Evolutionary conservation across 805 yeast species (phyloP), one percentile per base, ranked within the genome.

Genomic region (Schwanniomyces vanrijiae): DNA sequence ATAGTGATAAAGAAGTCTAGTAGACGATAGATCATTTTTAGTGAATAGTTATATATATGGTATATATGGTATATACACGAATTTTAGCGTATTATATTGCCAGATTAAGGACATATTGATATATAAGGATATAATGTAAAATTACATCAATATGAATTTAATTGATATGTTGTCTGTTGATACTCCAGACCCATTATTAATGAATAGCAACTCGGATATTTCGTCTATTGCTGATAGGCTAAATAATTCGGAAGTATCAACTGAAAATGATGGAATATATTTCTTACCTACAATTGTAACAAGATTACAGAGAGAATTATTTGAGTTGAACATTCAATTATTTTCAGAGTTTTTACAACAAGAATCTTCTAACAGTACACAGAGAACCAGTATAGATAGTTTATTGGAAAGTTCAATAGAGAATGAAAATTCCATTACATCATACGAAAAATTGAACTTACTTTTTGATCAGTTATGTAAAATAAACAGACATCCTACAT

Each of bases 401-500:
- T 58, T 73, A 19, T 54, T 72, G 28, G 72, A 62, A 26, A 51
- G 56, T n/a, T 44, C 45, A 9, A 40, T 31, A 21, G 43, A 35
- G 10, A 40, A 46, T 6, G 29, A 20, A 18, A 33, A 42, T 18
- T 42, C 46, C 16, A 41, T 44, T 9, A 44, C 40, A 21, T 42
- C 49, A 16, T 54, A 49, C 21, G 75, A 76, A 9, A 59, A 75
- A 51, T 61, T 77, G n/a, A 62, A 68, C 35, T 55, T 80, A 46
- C 58, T 78, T 46, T 61, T 71, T 38, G 70, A 74, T 5, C 82
- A 78, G 53, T 59, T 84, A 4, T 58, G 70, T 31, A 73, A 76
- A n/a, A 65, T 83, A 0, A 69, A 78, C 3, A 82, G 78, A 55
- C 91, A 88, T 62, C 89, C 92, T 2, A 81, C 85, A 37, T 65